These are phyloP conservation scores for Arthrobotrys conoides DNA, from an alignment of 2,329 filamentous ascomycete species.

Conservation along the genomic window DNA sequence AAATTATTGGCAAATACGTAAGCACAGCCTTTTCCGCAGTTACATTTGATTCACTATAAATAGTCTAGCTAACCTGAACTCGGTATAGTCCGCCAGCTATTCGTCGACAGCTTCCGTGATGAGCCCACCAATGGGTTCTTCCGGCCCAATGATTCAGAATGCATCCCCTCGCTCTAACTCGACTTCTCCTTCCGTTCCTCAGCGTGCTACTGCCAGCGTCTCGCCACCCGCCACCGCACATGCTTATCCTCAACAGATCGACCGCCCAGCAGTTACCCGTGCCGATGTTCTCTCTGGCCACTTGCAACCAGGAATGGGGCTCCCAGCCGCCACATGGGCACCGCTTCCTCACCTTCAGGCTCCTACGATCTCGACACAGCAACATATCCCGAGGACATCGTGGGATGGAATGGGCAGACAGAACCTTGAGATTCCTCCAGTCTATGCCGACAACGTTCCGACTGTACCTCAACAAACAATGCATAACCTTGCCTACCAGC, in stretches of 20 bases:
- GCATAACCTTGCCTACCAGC: constrained; percentile 53
- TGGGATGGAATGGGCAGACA: constrained; percentile 59
- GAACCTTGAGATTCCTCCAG: constrained; percentile 48
- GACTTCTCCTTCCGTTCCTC: constrained; percentile 58
- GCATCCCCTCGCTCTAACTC: constrained; percentile 54
- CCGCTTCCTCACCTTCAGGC: constrained; percentile 57
- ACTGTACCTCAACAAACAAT: constrained; percentile 43
- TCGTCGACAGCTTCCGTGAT: constrained; percentile 74
- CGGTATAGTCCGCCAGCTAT: constrained; percentile 75
- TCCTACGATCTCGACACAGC: constrained; percentile 42
- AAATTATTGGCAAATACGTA: constrained; percentile 98
- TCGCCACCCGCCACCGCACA: constrained; percentile 52
- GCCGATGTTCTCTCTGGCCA: constrained; percentile 53
- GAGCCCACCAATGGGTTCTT: constrained; percentile 57
- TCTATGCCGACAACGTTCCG: constrained; percentile 52
- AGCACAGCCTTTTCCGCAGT: constrained; percentile 66
- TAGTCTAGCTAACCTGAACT: constrained; percentile 65
- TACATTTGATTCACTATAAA: constrained; percentile 60
- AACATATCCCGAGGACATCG: constrained; percentile 57
- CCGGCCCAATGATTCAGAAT: constrained; percentile 53
- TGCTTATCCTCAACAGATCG: constrained; percentile 53
- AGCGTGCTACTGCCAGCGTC: constrained; percentile 56
- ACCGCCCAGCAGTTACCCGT: constrained; percentile 55
- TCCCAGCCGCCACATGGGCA: constrained; percentile 52
- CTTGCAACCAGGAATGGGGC: constrained; percentile 48